phyloP scores from a whole-genome alignment of 169 alveolate species.

The Eimeria sp. region DNA sequence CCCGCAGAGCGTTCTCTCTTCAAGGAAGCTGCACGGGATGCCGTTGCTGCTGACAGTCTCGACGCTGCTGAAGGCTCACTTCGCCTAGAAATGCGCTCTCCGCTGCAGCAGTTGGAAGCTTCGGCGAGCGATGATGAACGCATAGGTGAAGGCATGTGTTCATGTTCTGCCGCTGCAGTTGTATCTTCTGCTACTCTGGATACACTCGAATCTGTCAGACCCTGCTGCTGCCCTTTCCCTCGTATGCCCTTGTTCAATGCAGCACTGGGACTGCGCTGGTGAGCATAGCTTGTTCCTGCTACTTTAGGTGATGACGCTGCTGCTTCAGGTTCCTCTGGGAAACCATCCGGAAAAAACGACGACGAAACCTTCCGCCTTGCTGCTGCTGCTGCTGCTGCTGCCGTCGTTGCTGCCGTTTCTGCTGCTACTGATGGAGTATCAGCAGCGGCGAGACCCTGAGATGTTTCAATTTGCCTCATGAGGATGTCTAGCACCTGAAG shows the following conservation, averaged over 20 bases:
- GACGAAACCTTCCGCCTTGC: neutral
- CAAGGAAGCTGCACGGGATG: neutral
- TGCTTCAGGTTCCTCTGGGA: neutral
- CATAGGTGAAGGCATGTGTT: neutral
- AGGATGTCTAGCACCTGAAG: constrained; percentile 30
- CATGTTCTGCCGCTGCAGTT: neutral
- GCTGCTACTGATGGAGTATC: neutral
- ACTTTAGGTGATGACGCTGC: constrained; percentile 2
- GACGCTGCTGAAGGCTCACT: neutral
- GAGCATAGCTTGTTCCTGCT: neutral
- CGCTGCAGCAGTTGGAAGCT: constrained; percentile 13
- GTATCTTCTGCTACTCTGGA: constrained; percentile 15
- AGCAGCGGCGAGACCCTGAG: constrained; percentile 1
- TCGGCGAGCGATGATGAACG: neutral
- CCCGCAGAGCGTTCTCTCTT: neutral
- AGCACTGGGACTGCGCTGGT: neutral
- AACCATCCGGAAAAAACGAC: neutral
- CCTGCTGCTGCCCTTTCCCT: neutral
- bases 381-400: constrained; percentile 6
- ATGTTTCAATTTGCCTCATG: constrained; percentile 50
- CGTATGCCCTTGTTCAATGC: neutral
- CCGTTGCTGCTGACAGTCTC: constrained; percentile 10
- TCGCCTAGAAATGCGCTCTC: neutral
- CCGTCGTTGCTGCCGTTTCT: constrained; percentile 19
- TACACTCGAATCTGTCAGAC: neutral